Conservation (phyloP, 2,329 filamentous ascomycete genomes). For the Magnaporthiopsis rhizophila region DNA sequence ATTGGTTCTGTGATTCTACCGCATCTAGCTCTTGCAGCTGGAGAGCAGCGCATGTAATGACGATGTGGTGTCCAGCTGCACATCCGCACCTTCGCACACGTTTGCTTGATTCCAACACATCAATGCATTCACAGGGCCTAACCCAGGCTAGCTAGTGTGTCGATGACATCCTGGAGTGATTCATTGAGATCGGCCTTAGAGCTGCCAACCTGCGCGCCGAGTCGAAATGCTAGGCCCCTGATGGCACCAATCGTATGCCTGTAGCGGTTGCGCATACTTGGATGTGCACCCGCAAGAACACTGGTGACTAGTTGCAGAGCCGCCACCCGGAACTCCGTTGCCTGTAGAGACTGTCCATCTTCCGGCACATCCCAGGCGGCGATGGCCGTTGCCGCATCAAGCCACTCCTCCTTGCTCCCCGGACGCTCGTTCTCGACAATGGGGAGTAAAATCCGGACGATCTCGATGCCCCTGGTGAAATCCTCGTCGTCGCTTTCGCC, state of each 20-base stretch:
- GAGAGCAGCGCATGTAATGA: not conserved
- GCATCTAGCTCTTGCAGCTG: not conserved
- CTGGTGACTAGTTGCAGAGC: constrained; percentile 47
- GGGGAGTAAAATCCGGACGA: constrained; percentile 46
- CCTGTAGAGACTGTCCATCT: constrained; percentile 10
- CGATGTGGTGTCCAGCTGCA: not conserved
- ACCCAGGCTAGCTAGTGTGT: constrained; percentile 17
- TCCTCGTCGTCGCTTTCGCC: constrained; percentile 21
- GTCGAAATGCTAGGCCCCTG: constrained; percentile 35
- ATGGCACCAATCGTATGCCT: constrained; percentile 43
- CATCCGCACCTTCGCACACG: too few relatives aligned
- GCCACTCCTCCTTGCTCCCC: constrained; percentile 45
- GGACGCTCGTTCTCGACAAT: constrained; percentile 39
- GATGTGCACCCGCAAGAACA: constrained; percentile 37
- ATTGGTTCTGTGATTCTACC: too few relatives aligned
- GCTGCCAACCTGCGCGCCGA: constrained; percentile 25
- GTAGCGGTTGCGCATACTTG: constrained; percentile 41
- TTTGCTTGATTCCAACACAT: not conserved
- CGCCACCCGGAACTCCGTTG: constrained; percentile 43
- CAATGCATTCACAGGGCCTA: not conserved
- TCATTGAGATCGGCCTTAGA: constrained; percentile 25
- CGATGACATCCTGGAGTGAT: constrained; percentile 35
- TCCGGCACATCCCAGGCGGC: constrained; percentile 38
- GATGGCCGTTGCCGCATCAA: constrained; percentile 43
- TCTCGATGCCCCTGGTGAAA: constrained; percentile 42